These are phyloP conservation scores for Kluyveromyces lactis DNA, from an alignment of 805 yeast genomes.

Conservation along the genomic window DNA sequence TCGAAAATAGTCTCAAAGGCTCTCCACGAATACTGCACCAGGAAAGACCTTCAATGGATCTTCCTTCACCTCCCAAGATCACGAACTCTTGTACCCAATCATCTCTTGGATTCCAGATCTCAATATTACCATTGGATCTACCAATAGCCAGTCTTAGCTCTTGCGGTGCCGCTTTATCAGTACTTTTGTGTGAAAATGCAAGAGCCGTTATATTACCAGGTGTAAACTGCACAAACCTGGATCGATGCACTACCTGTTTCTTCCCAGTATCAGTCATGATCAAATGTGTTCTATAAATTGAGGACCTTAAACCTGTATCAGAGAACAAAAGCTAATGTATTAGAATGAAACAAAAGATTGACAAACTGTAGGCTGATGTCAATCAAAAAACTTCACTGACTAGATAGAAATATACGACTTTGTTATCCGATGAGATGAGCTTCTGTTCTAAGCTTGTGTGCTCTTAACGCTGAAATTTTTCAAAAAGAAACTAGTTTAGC, in stretches of 20 bases:
- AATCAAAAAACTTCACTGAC: too few relatives aligned
- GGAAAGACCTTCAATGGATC: conserved; percentile 81
- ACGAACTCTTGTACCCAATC: conserved; percentile 74
- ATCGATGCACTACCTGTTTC: conserved; percentile 52
- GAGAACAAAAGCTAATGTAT: neutral
- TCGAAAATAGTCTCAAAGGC: conserved; percentile 72
- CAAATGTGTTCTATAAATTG: too few relatives aligned
- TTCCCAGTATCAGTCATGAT: neutral
- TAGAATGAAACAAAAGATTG: neutral
- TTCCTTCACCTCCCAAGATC: conserved; percentile 70
- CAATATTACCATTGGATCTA: conserved; percentile 89
- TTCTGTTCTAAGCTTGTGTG: too few relatives aligned
- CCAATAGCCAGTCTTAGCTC: conserved; percentile 81
- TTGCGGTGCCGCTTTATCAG: conserved; percentile 37
- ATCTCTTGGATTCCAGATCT: conserved; percentile 84
- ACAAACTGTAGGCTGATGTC: too few relatives aligned
- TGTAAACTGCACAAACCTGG: conserved; percentile 82
- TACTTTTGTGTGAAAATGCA: conserved; percentile 61
- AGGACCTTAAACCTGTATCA: too few relatives aligned
- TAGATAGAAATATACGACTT: too few relatives aligned
- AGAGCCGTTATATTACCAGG: conserved; percentile 79
- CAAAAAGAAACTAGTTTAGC: conserved; percentile 1
- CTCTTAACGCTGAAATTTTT: conserved; percentile 4
- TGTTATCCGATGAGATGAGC: conserved; percentile 4
- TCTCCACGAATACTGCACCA: conserved; percentile 55